phyloP scores from a whole-genome alignment of 2,329 filamentous ascomycete genomes.

The Fusarium graminum region DNA sequence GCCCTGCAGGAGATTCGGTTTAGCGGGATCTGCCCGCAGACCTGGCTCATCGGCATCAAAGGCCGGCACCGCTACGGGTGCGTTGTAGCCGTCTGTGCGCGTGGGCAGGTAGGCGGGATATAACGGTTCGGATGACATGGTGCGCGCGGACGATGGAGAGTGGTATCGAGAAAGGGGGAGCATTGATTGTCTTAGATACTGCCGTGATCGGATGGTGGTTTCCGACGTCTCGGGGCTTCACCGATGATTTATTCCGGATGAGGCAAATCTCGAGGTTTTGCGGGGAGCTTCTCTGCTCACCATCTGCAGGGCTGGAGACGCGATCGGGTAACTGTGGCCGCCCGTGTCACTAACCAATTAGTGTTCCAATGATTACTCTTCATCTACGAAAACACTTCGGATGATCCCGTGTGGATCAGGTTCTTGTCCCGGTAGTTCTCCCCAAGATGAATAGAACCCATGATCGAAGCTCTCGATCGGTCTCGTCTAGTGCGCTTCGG shows the following conservation, averaged over 20 bases:
- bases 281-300: constrained; percentile 5
- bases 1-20: constrained; percentile 41
- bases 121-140: constrained; percentile 44
- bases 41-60: constrained; percentile 53
- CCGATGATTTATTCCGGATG: constrained; percentile 29
- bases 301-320: constrained; percentile 34
- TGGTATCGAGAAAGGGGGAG: background rate
- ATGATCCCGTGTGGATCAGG: background rate
- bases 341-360: constrained; percentile 7
- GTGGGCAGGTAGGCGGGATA: constrained; percentile 54
- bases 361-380: background rate
- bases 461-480: background rate
- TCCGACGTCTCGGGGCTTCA: constrained; percentile 13
- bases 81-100: constrained; percentile 50
- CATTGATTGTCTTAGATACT: constrained; percentile 11
- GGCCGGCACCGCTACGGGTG: constrained; percentile 43
- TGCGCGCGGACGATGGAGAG: background rate
- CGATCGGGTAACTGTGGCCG: constrained; percentile 24
- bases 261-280: constrained; percentile 10
- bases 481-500: background rate
- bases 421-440: background rate
- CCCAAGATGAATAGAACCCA: background rate
- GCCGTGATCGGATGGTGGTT: constrained; percentile 22
- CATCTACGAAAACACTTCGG: background rate
- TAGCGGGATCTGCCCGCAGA: constrained; percentile 47